Conservation (phyloP, 2,329 filamentous ascomycete species). For the Aaosphaeria pasadenensis region DNA sequence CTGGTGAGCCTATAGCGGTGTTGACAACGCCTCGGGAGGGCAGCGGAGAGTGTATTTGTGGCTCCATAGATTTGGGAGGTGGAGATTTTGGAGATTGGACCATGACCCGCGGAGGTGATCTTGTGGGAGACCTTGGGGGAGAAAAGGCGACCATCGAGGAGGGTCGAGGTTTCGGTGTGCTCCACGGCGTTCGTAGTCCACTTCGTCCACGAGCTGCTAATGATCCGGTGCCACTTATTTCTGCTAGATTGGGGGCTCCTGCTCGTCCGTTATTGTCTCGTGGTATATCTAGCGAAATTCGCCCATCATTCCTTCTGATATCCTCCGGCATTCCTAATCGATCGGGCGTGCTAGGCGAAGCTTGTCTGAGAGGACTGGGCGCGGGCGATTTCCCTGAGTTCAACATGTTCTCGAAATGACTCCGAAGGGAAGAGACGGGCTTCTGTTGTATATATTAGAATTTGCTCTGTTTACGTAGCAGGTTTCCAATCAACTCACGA, state of each 20-base stretch:
- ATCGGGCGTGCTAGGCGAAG: slow-evolving; percentile 31
- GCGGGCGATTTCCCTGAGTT: slow-evolving; percentile 32
- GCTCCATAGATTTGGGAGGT: slow-evolving; percentile 44
- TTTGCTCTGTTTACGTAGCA: neutral
- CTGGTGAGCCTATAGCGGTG: slow-evolving; percentile 21
- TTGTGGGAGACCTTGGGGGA: slow-evolving; percentile 45
- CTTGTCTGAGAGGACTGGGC: slow-evolving; percentile 21
- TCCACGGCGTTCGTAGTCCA: slow-evolving; percentile 29
- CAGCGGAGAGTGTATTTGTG: slow-evolving; percentile 30
- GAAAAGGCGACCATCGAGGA: slow-evolving; percentile 50
- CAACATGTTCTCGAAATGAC: slow-evolving; percentile 77
- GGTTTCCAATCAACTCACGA: slow-evolving; percentile 53
- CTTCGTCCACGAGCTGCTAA: slow-evolving; percentile 36
- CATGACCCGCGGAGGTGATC: slow-evolving; percentile 63
- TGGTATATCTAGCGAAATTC: slow-evolving; percentile 43
- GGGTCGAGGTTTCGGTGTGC: slow-evolving; percentile 39
- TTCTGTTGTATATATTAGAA: slow-evolving; percentile 50
- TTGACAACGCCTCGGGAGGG: slow-evolving; percentile 25
- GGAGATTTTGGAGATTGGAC: slow-evolving; percentile 71
- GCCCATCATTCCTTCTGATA: slow-evolving; percentile 26
- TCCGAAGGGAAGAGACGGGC: slow-evolving; percentile 77
- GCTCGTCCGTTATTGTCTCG: slow-evolving; percentile 20
- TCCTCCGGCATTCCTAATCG: slow-evolving; percentile 28
- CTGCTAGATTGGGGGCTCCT: slow-evolving; percentile 26
- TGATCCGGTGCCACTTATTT: slow-evolving; percentile 34